A percentile compares a stretch with the other conserved stretches of the same genome.
Evolutionary conservation across 2,329 filamentous ascomycete species (phyloP).

Genomic region (Decorospora gaudefroyi): DNA sequence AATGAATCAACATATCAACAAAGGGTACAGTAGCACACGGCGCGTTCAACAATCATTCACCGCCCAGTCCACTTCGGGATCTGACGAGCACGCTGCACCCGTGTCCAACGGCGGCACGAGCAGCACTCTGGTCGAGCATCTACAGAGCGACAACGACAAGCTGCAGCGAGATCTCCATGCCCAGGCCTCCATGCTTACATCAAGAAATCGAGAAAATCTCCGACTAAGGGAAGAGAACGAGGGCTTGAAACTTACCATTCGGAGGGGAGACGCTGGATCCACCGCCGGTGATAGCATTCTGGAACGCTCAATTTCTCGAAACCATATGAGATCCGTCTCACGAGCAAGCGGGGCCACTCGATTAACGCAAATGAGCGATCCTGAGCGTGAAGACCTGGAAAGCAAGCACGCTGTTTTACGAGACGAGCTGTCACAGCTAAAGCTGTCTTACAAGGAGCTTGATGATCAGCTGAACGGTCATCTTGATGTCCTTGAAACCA

Average conservation of each 20-base stretch:
- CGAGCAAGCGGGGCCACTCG: slow-evolving; percentile 64
- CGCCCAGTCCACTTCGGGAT: slow-evolving; percentile 46
- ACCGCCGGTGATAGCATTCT: slow-evolving; percentile 83
- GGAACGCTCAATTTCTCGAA: slow-evolving; percentile 89
- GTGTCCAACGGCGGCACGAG: slow-evolving; percentile 51
- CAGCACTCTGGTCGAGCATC: slow-evolving; percentile 78
- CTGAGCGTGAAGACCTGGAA: slow-evolving; percentile 76
- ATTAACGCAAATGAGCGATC: slow-evolving; percentile 68
- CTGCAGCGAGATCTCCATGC: slow-evolving; percentile 89
- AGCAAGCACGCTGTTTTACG: slow-evolving; percentile 79
- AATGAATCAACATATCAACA: slow-evolving; percentile 45
- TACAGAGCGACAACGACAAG: slow-evolving; percentile 91
- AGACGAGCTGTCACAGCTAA: slow-evolving; percentile 83
- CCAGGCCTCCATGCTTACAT: slow-evolving; percentile 96
- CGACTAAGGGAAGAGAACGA: slow-evolving; percentile 96
- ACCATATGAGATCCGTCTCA: slow-evolving; percentile 74
- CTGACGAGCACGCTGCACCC: slow-evolving; percentile 43
- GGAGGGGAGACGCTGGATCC: slow-evolving; percentile 67
- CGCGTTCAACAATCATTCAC: slow-evolving; percentile 48
- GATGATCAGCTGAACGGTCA: slow-evolving; percentile 80
- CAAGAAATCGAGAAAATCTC: slow-evolving; percentile 92
- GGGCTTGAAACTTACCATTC: slow-evolving; percentile 86
- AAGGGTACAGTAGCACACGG: slow-evolving; percentile 46
- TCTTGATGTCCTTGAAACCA: slow-evolving; percentile 75
- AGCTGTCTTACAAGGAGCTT: slow-evolving; percentile 87